These are phyloP conservation scores for Fusarium sp. DNA, from an alignment of 2,329 filamentous ascomycete genomes.

Conservation along the genomic window DNA sequence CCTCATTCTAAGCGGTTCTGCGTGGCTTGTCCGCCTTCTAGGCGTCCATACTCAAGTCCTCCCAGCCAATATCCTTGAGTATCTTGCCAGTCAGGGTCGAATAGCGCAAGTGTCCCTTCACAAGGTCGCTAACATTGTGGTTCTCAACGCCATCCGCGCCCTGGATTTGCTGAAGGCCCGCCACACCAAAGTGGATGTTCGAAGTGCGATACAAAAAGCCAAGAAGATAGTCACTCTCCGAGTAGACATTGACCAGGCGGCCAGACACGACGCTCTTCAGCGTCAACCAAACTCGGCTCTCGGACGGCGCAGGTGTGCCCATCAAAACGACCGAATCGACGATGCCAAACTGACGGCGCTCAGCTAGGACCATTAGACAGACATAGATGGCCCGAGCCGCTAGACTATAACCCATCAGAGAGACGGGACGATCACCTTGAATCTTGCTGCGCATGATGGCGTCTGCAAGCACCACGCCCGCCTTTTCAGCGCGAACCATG, in stretches of 20 bases:
- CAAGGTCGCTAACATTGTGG: constrained; percentile 72
- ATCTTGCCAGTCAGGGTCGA: constrained; percentile 75
- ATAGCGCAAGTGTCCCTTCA: constrained; percentile 78
- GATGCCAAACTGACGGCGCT: constrained; percentile 84
- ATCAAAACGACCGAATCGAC: constrained; percentile 89
- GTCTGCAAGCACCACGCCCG: constrained; percentile 78
- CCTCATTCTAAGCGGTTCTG: constrained; percentile 36
- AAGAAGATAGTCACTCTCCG: constrained; percentile 87
- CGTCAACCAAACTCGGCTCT: constrained; percentile 78
- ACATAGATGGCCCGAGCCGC: constrained; percentile 87
- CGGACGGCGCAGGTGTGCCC: constrained; percentile 82
- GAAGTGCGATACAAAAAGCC: constrained; percentile 89
- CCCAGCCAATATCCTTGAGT: constrained; percentile 75
- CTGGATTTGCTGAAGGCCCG: constrained; percentile 81
- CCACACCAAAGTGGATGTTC: constrained; percentile 84
- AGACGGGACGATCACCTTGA: constrained; percentile 85
- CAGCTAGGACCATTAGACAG: constrained; percentile 83
- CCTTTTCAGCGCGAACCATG: constrained; percentile 81
- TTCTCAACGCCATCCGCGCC: constrained; percentile 77
- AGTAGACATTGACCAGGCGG: constrained; percentile 91
- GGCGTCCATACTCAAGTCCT: constrained; percentile 66
- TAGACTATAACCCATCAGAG: constrained; percentile 84
- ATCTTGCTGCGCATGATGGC: constrained; percentile 80
- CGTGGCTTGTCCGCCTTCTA: constrained; percentile 43
- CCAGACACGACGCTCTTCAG: constrained; percentile 84